Evolutionary conservation across 257 asterid genomes (phyloP).

Genomic region (Linderniella brevidens): DNA sequence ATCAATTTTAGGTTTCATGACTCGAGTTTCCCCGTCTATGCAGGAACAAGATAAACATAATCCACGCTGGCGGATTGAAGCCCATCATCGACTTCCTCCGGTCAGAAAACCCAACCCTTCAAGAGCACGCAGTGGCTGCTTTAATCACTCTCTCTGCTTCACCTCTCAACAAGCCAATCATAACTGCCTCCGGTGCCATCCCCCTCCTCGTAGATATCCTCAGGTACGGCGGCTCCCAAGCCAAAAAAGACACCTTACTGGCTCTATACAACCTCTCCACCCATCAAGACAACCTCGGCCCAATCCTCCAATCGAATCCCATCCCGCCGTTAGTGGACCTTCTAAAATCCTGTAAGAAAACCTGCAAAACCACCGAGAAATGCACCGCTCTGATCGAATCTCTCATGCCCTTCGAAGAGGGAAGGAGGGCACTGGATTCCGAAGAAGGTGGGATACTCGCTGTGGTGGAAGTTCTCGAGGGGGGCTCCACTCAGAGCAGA

Average conservation of each 20-base stretch:
- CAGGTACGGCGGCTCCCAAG: slow-evolving; percentile 34
- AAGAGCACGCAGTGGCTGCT: slow-evolving; percentile 73
- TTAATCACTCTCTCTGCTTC: slow-evolving; percentile 85
- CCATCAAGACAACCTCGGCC: slow-evolving; percentile 32
- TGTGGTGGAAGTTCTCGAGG: slow-evolving; percentile 73
- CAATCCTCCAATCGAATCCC: slow-evolving; percentile 48
- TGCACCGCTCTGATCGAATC: slow-evolving; percentile 62
- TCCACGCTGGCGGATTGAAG: slow-evolving; percentile 64
- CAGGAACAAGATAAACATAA: slow-evolving; percentile 42
- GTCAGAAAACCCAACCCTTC: slow-evolving; percentile 37
- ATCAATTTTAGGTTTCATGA: neutral
- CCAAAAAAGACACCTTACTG: slow-evolving; percentile 67
- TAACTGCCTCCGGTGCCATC: slow-evolving; percentile 63
- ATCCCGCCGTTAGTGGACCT: slow-evolving; percentile 41
- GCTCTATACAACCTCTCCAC: slow-evolving; percentile 86
- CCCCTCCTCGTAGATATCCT: slow-evolving; percentile 62
- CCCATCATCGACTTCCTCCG: slow-evolving; percentile 64
- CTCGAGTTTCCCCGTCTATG: neutral
- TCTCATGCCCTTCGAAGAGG: slow-evolving; percentile 55
- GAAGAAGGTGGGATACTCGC: slow-evolving; percentile 93
- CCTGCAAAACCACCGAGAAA: slow-evolving; percentile 61
- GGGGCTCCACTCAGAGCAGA: slow-evolving; percentile 67
- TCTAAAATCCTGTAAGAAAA: slow-evolving; percentile 55
- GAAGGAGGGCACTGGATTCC: slow-evolving; percentile 42
- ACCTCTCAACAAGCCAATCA: slow-evolving; percentile 70